These are phyloP conservation scores for Coemansia sp. DNA, from an alignment of 192 early-diverging fungal genomes.

Conservation along the genomic window DNA sequence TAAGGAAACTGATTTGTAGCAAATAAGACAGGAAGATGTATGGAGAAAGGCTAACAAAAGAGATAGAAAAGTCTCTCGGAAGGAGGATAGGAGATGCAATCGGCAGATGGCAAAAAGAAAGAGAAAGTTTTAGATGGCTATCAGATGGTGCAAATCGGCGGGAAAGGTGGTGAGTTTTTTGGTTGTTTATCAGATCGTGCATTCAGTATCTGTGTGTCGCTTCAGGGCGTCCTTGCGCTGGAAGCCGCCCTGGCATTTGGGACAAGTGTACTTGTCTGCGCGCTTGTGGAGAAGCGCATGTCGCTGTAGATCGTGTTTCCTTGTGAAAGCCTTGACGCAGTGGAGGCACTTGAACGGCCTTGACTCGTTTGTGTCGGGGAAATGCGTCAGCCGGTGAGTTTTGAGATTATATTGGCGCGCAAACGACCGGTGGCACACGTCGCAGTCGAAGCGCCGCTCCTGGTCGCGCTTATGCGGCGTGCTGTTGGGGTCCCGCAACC, in stretches of 20 bases:
- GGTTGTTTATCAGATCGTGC: background rate
- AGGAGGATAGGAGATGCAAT: too few relatives aligned
- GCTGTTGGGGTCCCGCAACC: constrained; percentile 2
- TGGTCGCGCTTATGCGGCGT: constrained; percentile 45
- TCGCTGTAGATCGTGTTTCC: constrained; percentile 75
- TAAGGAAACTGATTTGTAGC: too few relatives aligned
- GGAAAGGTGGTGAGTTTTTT: background rate
- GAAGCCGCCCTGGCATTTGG: constrained; percentile 48
- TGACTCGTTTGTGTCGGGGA: constrained; percentile 46
- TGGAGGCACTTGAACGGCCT: constrained; percentile 61
- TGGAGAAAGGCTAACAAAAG: too few relatives aligned
- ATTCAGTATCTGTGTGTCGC: constrained; percentile 33
- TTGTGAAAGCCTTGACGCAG: constrained; percentile 68
- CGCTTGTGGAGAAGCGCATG: constrained; percentile 62
- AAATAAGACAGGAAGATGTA: too few relatives aligned
- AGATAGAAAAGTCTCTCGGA: too few relatives aligned
- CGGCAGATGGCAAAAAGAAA: background rate
- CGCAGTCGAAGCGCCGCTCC: constrained; percentile 56
- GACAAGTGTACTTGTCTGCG: constrained; percentile 53
- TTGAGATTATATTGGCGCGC: constrained; percentile 80
- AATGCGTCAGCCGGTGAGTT: constrained; percentile 73
- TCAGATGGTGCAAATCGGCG: too few relatives aligned
- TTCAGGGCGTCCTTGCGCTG: constrained; percentile 54
- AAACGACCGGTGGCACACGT: constrained; percentile 69
- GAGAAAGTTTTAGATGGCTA: background rate